Conservation (phyloP, 345 rosid species). For the Alliaria petiolata region DNA sequence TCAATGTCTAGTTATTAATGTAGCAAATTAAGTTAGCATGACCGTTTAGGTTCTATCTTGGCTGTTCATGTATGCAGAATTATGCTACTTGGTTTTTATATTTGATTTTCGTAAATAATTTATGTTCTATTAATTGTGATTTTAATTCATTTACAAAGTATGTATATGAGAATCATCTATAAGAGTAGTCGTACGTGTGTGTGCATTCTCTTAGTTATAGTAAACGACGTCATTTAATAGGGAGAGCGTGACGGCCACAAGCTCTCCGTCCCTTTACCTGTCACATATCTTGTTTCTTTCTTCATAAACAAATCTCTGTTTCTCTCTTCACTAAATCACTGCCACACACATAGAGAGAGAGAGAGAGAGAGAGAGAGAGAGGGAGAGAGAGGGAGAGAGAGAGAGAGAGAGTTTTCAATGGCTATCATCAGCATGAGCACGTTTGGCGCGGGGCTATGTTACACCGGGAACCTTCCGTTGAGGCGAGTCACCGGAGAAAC, state of each 20-base stretch:
- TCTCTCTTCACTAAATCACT: conserved; percentile 1
- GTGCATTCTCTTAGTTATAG: too few species aligned
- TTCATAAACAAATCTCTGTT: conserved; percentile 7
- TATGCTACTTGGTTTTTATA: too few species aligned
- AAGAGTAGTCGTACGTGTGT: too few species aligned
- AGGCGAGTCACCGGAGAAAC: conserved; percentile 9
- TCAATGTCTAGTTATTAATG: too few species aligned
- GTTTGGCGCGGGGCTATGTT: conserved; percentile 26
- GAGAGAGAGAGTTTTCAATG: conserved; percentile 30
- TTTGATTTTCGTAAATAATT: too few species aligned
- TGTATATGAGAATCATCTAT: too few species aligned
- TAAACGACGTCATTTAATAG: neutral
- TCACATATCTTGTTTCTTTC: conserved; percentile 8
- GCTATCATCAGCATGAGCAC: conserved; percentile 30
- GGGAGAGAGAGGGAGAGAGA: neutral
- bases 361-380: neutral
- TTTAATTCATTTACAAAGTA: too few species aligned
- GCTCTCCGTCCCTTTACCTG: conserved; percentile 19
- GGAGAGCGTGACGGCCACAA: conserved; percentile 56
- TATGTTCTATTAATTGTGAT: too few species aligned
- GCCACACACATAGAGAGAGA: neutral
- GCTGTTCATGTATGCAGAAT: too few species aligned
- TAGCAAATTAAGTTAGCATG: too few species aligned
- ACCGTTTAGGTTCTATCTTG: too few species aligned
- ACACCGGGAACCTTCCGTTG: conserved; percentile 26